Conservation (phyloP, 2,329 filamentous ascomycete genomes). For the Aureobasidium leucospermi region DNA sequence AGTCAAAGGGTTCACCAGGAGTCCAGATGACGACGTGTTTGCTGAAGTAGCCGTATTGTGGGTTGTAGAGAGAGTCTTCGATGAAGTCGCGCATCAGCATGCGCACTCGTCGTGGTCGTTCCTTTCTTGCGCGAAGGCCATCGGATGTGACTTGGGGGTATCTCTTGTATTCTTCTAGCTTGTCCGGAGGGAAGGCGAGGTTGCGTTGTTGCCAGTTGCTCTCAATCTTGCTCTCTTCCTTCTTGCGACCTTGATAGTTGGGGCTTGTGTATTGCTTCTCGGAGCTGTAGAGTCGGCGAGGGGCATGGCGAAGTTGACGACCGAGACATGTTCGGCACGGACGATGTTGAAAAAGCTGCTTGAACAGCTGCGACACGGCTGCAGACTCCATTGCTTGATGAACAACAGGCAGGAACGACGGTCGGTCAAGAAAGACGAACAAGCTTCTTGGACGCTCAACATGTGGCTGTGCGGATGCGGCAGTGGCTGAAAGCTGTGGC, state of each 20-base stretch:
- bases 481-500: constrained; percentile 2
- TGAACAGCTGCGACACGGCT: constrained; percentile 68
- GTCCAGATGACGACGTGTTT: constrained; percentile 96
- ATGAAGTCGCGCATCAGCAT: constrained; percentile 98
- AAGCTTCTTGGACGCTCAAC: neutral
- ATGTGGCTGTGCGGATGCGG: neutral
- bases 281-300: constrained; percentile 11
- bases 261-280: constrained; percentile 10
- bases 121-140: constrained; percentile 61
- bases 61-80: constrained; percentile 93
- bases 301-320: constrained; percentile 11
- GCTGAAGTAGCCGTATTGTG: constrained; percentile 90
- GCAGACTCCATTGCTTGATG: constrained; percentile 66
- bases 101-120: constrained; percentile 81
- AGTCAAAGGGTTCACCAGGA: constrained; percentile 85
- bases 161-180: constrained; percentile 68
- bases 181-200: constrained; percentile 66
- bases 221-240: constrained; percentile 45
- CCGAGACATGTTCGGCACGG: constrained; percentile 49
- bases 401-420: neutral
- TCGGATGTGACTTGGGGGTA: constrained; percentile 83
- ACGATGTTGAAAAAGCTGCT: constrained; percentile 73
- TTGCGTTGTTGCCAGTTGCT: constrained; percentile 82
- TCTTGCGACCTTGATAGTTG: constrained; percentile 17
- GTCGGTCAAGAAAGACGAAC: neutral